Base-by-base conservation (phyloP, 768 basidiomycete genomes). In the Boletus tomentosulus region DNA sequence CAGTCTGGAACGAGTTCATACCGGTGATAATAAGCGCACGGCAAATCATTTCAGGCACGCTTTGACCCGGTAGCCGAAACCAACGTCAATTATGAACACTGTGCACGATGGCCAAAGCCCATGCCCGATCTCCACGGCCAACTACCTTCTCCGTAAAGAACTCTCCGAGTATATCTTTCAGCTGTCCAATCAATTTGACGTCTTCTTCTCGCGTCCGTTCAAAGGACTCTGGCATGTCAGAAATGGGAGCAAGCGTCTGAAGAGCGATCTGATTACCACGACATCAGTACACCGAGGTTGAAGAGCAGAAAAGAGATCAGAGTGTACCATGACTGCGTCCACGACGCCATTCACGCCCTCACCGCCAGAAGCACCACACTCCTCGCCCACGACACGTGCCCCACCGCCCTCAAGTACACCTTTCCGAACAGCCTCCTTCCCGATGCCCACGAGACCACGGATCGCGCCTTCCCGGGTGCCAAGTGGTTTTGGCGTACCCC, bases 381-480 rank as follows among this genome's bases (percentile, higher is more conserved):
- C 89, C 38, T 77, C 82, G 3, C 85, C 88, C 4, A 92, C 80
- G 5, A 87, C 80, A 50, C 80, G 83, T 6, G 87, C 87, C 15
- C 90, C 91, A 3, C 88, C 86, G 19, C 88, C 86, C 57, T 89
- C 88, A 2, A 93, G 78, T 11, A 93, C 73, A 1, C 91, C 91
- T 67, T 92, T 89, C 37, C 87, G 73, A 8, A 92, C 82, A 10
- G 91, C 91, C 57, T 92, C 89, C 61, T 89, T 86, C 0, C 92
- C 92, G 3, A 95, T 85, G 15, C 87, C 88, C 24, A 89, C 78
- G 30, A 97, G 77, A 16, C 92, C 92, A 2, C 93, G 83, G 34
- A 98, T 84, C 0, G 95, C 91, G 41, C 96, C 93, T 70, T 95
- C 90, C 51, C 93, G 79, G 7, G 91, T 89, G 6, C 92, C 92